These are phyloP conservation scores for Podosphaera leucotricha DNA, from an alignment of 2,329 filamentous ascomycete genomes.

Conservation along the genomic window DNA sequence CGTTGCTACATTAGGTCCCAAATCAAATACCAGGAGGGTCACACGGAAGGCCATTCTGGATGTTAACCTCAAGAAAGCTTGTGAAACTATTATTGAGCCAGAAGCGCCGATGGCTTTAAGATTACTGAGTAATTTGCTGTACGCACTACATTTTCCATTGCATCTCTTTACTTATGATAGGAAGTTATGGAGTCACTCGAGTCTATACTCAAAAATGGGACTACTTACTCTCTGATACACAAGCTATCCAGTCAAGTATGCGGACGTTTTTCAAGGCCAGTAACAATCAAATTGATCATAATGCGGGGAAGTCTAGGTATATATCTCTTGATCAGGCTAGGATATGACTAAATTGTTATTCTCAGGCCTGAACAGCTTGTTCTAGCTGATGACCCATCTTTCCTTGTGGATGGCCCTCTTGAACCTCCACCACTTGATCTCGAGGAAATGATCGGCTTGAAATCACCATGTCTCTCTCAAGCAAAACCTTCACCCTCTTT, in stretches of 20 bases:
- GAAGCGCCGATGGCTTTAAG: conserved; percentile 74
- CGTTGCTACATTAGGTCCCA: conserved; percentile 64
- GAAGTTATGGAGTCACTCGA: conserved; percentile 52
- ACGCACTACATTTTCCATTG: conserved; percentile 10
- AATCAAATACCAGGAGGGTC: conserved; percentile 46
- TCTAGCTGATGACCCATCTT: conserved; percentile 61
- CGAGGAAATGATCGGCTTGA: conserved; percentile 14
- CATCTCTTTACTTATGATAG: neutral
- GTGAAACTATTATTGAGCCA: conserved; percentile 65
- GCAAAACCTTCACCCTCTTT: conserved; percentile 15
- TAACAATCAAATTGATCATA: conserved; percentile 39
- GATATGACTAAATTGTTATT: neutral
- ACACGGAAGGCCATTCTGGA: conserved; percentile 69
- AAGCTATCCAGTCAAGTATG: conserved; percentile 53
- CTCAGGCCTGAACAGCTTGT: conserved; percentile 50
- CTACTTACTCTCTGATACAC: conserved; percentile 63
- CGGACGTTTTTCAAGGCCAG: conserved; percentile 37
- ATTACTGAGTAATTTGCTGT: conserved; percentile 72
- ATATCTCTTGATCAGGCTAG: conserved; percentile 7
- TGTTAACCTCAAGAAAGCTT: conserved; percentile 70
- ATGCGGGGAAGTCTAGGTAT: conserved; percentile 50
- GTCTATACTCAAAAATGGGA: conserved; percentile 73
- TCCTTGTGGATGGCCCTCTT: conserved; percentile 42
- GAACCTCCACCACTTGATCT: conserved; percentile 29
- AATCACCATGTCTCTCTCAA: conserved; percentile 11